phyloP scores from a whole-genome alignment of 2,329 filamentous ascomycete genomes.

The Ascochyta rabiei region DNA sequence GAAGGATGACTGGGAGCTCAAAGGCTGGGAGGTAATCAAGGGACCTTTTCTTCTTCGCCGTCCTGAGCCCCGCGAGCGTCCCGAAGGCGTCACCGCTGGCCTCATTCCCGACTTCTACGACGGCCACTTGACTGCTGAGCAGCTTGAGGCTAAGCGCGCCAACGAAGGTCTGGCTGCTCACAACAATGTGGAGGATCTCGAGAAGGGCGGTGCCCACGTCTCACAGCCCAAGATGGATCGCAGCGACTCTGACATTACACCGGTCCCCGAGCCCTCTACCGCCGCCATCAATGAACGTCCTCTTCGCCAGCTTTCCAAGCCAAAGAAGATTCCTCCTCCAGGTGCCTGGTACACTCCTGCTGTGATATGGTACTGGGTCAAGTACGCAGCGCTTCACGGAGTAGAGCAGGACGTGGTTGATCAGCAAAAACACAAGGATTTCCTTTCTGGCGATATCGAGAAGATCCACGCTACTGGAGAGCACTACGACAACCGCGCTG shows the following conservation, averaged over 20 bases:
- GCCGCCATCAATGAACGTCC: slow-evolving; percentile 3
- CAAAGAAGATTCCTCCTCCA: slow-evolving; percentile 36
- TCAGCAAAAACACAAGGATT: slow-evolving; percentile 50
- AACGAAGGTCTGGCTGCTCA: slow-evolving; percentile 16
- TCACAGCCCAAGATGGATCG: slow-evolving; percentile 16
- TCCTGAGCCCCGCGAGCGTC: slow-evolving; percentile 47
- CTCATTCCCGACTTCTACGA: slow-evolving; percentile 62
- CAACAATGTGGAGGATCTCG: slow-evolving; percentile 25
- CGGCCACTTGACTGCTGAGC: slow-evolving; percentile 61
- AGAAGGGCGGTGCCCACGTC: slow-evolving; percentile 27
- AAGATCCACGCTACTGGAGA: slow-evolving; percentile 62
- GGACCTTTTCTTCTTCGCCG: slow-evolving; percentile 60
- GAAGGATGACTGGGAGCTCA: slow-evolving; percentile 66
- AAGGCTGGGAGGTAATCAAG: slow-evolving; percentile 59
- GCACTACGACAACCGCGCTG: slow-evolving; percentile 66
- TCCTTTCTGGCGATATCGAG: slow-evolving; percentile 60
- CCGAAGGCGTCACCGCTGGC: slow-evolving; percentile 48
- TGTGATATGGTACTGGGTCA: slow-evolving; percentile 55
- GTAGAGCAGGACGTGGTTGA: slow-evolving; percentile 57
- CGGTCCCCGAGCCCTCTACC: slow-evolving; percentile 11
- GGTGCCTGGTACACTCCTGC: slow-evolving; percentile 53
- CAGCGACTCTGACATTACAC: slow-evolving; percentile 29
- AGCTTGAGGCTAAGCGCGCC: slow-evolving; percentile 50
- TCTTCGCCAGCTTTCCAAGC: slow-evolving; percentile 18
- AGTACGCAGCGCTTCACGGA: slow-evolving; percentile 57